Evolutionary conservation across 345 rosid genomes (phyloP), one percentile per base, ranked within the genome.

Genomic region (Orychophragmus violaceus): DNA sequence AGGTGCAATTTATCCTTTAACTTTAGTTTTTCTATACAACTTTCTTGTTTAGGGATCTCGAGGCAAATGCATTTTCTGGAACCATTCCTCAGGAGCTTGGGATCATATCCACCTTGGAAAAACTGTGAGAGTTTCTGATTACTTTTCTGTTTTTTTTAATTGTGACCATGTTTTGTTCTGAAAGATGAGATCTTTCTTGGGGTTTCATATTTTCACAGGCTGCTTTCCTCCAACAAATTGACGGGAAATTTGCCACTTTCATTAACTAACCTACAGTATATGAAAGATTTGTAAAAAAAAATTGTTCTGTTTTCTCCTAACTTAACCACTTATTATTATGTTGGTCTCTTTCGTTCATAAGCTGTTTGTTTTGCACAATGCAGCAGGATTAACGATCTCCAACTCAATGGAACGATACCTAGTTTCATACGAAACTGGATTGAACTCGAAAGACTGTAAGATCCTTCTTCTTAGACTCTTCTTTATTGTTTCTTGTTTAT

Each of bases 321-420:
- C 32, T 63, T 64, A 24, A 14, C 22, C 12, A 46, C 30, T 35
- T 45, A 59, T 33, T n/a, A n/a, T n/a, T 24, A 19, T 49, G 30
- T 12, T 65, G 12, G 65, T 62, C 29, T 51, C 21, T 5, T 16
- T 48, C 50, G 61, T 44, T 62, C 70, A 70, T 72, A 73, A 66
- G 10, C 51, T 21, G 63, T 28, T 66, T 63, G n/a, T 69, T 21
- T 72, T 74, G 57, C 42, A 49, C 32, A 41, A 50, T 78, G 82
- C 87, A 86, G 92, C 17, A 75, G 85, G 71, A 79, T 86, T 58
- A 84, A 78, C 65, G 92, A 86, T 64, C 85, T 84, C 77, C 81
- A 69, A 51, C 78, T 86, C 72, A 82, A 5, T 13, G 92, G 89
- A 68, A 67, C 32, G 6, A 78, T 86, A 52, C 92, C 92, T 6